A percentile compares a stretch with the other conserved stretches of the same genome.
Evolutionary conservation across 345 rosid genomes (phyloP).

Genomic region (Streptanthus diversifolius): DNA sequence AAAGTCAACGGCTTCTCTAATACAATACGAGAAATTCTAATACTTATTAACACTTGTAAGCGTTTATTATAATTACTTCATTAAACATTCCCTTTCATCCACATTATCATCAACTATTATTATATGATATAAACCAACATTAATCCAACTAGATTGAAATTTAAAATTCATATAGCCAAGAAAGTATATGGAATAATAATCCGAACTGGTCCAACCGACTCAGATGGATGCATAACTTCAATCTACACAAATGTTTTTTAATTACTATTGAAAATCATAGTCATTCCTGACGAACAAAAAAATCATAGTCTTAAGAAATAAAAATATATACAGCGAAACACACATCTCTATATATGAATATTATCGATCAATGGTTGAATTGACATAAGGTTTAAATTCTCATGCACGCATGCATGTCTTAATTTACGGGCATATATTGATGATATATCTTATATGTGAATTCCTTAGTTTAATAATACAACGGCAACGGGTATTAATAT

Average conservation of each 20-base stretch:
- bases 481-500: too few species aligned
- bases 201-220: slow-evolving; percentile 10
- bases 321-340: neutral
- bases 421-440: neutral
- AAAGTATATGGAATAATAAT: neutral
- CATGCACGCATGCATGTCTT: neutral
- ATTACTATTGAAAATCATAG: neutral
- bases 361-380: slow-evolving; percentile 1
- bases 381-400: neutral
- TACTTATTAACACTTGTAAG: slow-evolving; percentile 14
- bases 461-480: neutral
- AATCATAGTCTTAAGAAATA: neutral
- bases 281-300: neutral
- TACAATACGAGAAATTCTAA: slow-evolving; percentile 18
- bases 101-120: slow-evolving; percentile 18
- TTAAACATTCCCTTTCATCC: slow-evolving; percentile 19
- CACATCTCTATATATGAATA: neutral
- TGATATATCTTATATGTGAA: neutral
- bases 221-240: neutral
- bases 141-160: neutral
- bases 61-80: slow-evolving; percentile 21
- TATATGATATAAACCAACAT: slow-evolving; percentile 10
- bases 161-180: neutral
- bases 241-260: neutral
- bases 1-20: slow-evolving; percentile 37